Evolutionary conservation across 2,329 filamentous ascomycete species (phyloP).

Genomic region (Xylariaceae sp.): DNA sequence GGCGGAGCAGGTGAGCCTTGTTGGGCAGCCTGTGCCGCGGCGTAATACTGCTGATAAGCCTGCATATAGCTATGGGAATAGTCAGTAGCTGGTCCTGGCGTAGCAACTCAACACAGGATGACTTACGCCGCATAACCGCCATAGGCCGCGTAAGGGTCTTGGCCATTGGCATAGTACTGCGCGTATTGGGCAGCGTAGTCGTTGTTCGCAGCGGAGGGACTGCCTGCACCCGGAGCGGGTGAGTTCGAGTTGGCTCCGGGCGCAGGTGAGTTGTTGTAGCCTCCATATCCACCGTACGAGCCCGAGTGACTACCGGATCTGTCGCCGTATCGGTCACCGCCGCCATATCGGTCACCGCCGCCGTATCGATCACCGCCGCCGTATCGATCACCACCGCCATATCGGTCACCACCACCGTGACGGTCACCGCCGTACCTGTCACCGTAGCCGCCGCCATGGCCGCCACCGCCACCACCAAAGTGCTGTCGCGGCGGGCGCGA

Average conservation of each 20-base stretch:
- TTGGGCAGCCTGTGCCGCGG: conserved; percentile 44
- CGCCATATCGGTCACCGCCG: conserved; percentile 23
- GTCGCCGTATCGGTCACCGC: conserved; percentile 24
- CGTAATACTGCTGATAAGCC: conserved; percentile 67
- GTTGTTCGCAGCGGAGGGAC: conserved; percentile 29
- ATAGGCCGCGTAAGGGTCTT: conserved; percentile 83
- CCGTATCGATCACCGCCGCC: conserved; percentile 23
- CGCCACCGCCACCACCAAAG: conserved; percentile 42
- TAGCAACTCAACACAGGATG: background rate
- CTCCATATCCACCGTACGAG: conserved; percentile 24
- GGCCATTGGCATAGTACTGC: conserved; percentile 63
- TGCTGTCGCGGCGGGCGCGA: conserved; percentile 61
- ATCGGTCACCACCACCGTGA: conserved; percentile 15
- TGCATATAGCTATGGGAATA: conserved; percentile 47
- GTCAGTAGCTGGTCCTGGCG: background rate
- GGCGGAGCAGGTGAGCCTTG: conserved; percentile 32
- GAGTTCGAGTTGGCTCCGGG: conserved; percentile 30
- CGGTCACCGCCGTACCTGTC: conserved; percentile 29
- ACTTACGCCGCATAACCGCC: conserved; percentile 75
- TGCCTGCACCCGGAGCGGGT: conserved; percentile 32
- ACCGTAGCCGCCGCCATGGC: conserved; percentile 32
- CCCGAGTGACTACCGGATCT: conserved; percentile 26
- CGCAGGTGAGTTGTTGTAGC: conserved; percentile 32
- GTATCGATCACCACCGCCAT: conserved; percentile 24
- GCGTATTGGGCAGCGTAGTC: conserved; percentile 77